Evolutionary conservation across 768 basidiomycete genomes (phyloP).

Genomic region (Lactarius deliciosus): DNA sequence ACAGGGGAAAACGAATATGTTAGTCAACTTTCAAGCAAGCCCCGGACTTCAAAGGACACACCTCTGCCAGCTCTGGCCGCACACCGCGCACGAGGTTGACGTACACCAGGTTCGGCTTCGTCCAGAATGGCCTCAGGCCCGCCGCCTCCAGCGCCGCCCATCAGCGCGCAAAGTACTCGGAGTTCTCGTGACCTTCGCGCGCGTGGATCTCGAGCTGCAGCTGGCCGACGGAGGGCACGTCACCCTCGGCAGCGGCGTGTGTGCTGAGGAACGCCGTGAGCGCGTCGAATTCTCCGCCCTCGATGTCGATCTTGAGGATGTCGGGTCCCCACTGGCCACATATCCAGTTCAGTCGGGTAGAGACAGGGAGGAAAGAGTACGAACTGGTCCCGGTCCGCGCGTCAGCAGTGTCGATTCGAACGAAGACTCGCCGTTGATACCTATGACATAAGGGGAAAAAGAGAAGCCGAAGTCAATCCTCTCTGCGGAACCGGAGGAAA

Average conservation of each 20-base stretch:
- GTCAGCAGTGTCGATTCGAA: slow-evolving; percentile 38
- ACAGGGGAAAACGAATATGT: too few relatives aligned
- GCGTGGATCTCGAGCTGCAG: slow-evolving; percentile 69
- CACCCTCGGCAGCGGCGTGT: too few relatives aligned
- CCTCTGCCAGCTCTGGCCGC: slow-evolving; percentile 45
- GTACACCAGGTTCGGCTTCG: slow-evolving; percentile 54
- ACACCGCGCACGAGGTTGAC: slow-evolving; percentile 41
- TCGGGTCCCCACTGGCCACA: slow-evolving; percentile 47
- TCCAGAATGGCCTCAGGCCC: slow-evolving; percentile 70
- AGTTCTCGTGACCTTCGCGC: slow-evolving; percentile 36
- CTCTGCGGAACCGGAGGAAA: too few relatives aligned
- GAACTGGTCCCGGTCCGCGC: slow-evolving; percentile 38
- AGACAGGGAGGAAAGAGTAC: slow-evolving; percentile 18
- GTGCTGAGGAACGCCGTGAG: too few relatives aligned
- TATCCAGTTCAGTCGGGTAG: not conserved
- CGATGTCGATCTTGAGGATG: slow-evolving; percentile 70
- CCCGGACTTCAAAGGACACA: slow-evolving; percentile 21
- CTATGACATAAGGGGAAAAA: too few relatives aligned
- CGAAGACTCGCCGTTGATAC: too few relatives aligned
- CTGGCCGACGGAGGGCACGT: slow-evolving; percentile 73
- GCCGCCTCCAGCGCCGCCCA: slow-evolving; percentile 60
- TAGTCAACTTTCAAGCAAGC: too few relatives aligned
- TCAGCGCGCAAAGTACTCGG: slow-evolving; percentile 56
- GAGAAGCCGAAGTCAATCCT: too few relatives aligned
- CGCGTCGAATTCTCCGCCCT: too few relatives aligned